Base-by-base conservation (phyloP, 75 land plant species). In the Cryptomeria japonica region DNA sequence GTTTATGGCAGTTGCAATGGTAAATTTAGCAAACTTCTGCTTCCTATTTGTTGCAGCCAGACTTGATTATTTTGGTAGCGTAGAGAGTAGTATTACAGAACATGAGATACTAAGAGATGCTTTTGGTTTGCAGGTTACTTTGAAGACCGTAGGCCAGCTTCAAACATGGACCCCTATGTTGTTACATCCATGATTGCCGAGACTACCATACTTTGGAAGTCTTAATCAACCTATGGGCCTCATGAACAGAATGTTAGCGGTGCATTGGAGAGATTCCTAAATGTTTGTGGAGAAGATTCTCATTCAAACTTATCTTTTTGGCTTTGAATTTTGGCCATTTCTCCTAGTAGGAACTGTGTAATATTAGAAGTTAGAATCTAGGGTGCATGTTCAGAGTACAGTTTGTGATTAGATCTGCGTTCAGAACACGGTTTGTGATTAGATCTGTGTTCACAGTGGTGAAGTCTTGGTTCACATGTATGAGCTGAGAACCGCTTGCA, bases 151-250 rank as follows among this genome's bases (percentile, higher is more conserved):
- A 51, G 93, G 78, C 93, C 93, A 19, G 92, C 93, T 39, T 92
- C 93, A 55, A 92, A 92, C 88, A 92, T 92, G 93, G 93, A 92
- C 32, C 93, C 93, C 28, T 92, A 92, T 78, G 36, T 85, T 77
- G 93, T 92, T 3, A 92, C 93, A 18, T 92, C 92, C 41, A 87
- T 92, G 93, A 87, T 92, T 77, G 93, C 92, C 10, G 82, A 92
- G 61, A 92, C 93, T 1, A 92, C 93, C 19, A 92, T 92, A 31
- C 89, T 92, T 68, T 90, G 44, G 86, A 90, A 90, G 25, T 87
- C 87, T 38, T 79, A 39, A 34, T 39, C 6, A 79, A 41, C 10
- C 19, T 79, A 32, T 18, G 1, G 28, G 42, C 25, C 25, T 79
- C 44, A 39, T 39, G 28, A 41, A 79, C 19, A 22, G 22, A 38